These are phyloP conservation scores for Candida sp. DNA, from an alignment of 1,139 yeast species.

Conservation along the genomic window DNA sequence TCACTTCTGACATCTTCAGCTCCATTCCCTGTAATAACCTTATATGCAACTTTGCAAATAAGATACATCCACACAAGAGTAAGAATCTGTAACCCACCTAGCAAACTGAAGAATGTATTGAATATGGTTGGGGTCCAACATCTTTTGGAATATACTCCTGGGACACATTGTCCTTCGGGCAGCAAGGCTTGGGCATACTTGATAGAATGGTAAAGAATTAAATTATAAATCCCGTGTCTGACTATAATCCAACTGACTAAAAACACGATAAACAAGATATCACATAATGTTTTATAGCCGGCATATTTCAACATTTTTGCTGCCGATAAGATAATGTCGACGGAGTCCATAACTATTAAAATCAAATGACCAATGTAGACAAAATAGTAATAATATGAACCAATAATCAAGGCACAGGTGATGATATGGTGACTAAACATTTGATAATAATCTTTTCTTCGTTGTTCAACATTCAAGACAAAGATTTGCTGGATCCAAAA, in stretches of 20 bases:
- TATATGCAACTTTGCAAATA: constrained; percentile 66
- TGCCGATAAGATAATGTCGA: constrained; percentile 64
- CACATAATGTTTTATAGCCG: constrained; percentile 60
- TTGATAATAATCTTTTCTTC: constrained; percentile 78
- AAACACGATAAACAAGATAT: constrained; percentile 64
- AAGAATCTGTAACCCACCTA: constrained; percentile 65
- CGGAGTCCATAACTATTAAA: constrained; percentile 77
- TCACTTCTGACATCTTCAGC: constrained; percentile 86
- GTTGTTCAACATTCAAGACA: constrained; percentile 72
- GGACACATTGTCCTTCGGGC: constrained; percentile 34
- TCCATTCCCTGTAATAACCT: constrained; percentile 65
- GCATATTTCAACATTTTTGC: constrained; percentile 81
- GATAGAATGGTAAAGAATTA: constrained; percentile 55
- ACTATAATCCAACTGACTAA: constrained; percentile 65
- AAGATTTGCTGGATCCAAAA: constrained; percentile 82
- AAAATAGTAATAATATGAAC: constrained; percentile 72
- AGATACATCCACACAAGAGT: constrained; percentile 73
- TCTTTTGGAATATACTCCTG: constrained; percentile 25
- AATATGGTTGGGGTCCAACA: constrained; percentile 62
- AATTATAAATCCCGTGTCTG: constrained; percentile 75
- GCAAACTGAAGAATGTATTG: constrained; percentile 49
- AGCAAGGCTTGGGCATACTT: constrained; percentile 31
- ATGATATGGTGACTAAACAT: constrained; percentile 90
- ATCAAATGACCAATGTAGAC: constrained; percentile 79
- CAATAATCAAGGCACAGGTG: constrained; percentile 63